These are phyloP conservation scores for Cocos nucifera DNA, from an alignment of 176 grass and related monocot species.

Conservation along the genomic window DNA sequence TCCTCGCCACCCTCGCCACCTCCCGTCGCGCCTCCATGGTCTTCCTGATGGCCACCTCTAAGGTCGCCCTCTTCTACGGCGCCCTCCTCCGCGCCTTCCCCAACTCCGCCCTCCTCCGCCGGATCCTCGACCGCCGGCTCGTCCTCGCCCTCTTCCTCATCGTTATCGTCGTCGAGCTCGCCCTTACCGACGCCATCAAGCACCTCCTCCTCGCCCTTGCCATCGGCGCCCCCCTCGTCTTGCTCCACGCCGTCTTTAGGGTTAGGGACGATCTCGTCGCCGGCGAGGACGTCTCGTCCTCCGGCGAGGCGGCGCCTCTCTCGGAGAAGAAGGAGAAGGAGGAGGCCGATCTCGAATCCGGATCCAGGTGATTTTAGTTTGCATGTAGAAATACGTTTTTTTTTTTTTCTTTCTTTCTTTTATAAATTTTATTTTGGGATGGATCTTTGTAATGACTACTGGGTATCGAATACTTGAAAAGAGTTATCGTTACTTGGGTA, in stretches of 20 bases:
- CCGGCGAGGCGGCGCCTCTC: slow-evolving; percentile 5
- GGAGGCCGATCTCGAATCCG: slow-evolving; percentile 10
- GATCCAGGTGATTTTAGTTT: too few species aligned
- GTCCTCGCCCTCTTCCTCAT: slow-evolving; percentile 37
- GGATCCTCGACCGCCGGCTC: slow-evolving; percentile 59
- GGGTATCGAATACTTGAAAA: too few species aligned
- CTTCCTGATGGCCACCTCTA: slow-evolving; percentile 80
- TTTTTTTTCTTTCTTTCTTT: too few species aligned
- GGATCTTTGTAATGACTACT: too few species aligned
- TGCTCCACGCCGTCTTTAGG: slow-evolving; percentile 65
- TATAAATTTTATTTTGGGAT: too few species aligned
- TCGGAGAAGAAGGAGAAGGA: slow-evolving; percentile 76
- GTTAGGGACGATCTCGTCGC: slow-evolving; percentile 54
- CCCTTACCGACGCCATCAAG: slow-evolving; percentile 37
- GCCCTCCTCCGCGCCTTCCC: slow-evolving; percentile 60
- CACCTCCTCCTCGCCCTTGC: slow-evolving; percentile 41
- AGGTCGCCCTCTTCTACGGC: slow-evolving; percentile 63
- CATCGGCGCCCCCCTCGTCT: slow-evolving; percentile 36
- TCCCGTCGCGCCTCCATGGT: slow-evolving; percentile 53
- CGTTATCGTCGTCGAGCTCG: slow-evolving; percentile 55
- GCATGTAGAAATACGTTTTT: too few species aligned
- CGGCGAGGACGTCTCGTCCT: slow-evolving; percentile 9
- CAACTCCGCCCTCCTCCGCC: slow-evolving; percentile 42
- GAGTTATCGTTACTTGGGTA: too few species aligned
- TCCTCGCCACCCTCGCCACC: slow-evolving; percentile 50